phyloP scores from a whole-genome alignment of 768 basidiomycete species.

The Tulasnella sp. region DNA sequence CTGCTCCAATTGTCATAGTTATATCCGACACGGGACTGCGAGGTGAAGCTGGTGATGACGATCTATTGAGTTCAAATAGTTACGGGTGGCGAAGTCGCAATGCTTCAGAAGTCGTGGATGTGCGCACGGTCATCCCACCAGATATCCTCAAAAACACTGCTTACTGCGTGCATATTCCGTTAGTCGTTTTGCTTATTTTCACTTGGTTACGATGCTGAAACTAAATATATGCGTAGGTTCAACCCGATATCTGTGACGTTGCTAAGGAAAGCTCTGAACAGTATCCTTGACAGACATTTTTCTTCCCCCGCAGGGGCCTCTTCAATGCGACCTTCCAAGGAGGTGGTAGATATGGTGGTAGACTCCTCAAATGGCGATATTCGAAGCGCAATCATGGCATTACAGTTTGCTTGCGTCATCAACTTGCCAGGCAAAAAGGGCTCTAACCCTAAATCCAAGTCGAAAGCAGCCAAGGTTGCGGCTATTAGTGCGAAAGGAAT shows the following conservation, averaged over 20 bases:
- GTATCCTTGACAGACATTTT: conserved; percentile 40
- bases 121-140: conserved; percentile 56
- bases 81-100: conserved; percentile 30
- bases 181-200: conserved; percentile 22
- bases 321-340: conserved; percentile 38
- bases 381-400: conserved; percentile 80
- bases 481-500: conserved; percentile 22
- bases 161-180: conserved; percentile 73
- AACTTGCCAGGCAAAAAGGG: conserved; percentile 21
- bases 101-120: conserved; percentile 44
- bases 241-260: conserved; percentile 85
- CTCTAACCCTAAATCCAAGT: conserved; percentile 18
- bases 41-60: conserved; percentile 45
- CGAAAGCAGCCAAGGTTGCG: conserved; percentile 20
- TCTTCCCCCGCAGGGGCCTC: conserved; percentile 21
- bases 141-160: conserved; percentile 50
- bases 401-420: conserved; percentile 68
- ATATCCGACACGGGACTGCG: conserved; percentile 72
- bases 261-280: conserved; percentile 62
- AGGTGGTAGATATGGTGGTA: conserved; percentile 61
- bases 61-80: conserved; percentile 28
- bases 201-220: conserved; percentile 2
- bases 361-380: conserved; percentile 82
- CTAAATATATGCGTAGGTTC: conserved; percentile 41
- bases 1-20: conserved; percentile 62